These are phyloP conservation scores for Nothophytophthora sp. DNA, from an alignment of 352 stramenopile genomes.

Conservation along the genomic window DNA sequence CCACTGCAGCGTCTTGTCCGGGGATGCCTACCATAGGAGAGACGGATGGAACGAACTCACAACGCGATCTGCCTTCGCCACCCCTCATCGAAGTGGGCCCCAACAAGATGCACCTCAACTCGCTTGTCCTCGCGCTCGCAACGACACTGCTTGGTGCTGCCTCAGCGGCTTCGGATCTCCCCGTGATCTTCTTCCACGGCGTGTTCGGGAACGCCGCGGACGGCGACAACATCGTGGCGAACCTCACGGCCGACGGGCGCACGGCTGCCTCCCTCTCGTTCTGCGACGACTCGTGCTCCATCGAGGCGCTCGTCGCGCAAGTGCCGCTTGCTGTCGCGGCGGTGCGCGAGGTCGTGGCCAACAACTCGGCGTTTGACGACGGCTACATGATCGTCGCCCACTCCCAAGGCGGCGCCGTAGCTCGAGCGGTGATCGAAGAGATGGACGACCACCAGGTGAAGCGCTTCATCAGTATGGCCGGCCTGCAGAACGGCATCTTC, in stretches of 20 bases:
- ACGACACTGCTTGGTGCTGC: not conserved
- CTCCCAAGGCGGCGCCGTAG: slow-evolving; percentile 32
- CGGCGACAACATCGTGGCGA: slow-evolving; percentile 12
- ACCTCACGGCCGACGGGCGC: slow-evolving; percentile 16
- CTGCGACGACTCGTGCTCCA: slow-evolving; percentile 25
- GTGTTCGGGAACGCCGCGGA: slow-evolving; percentile 7
- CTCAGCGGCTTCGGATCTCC: slow-evolving; percentile 1
- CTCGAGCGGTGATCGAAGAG: slow-evolving; percentile 36
- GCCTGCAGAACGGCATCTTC: slow-evolving; percentile 38
- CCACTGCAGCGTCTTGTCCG: too few relatives aligned
- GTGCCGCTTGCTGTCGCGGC: slow-evolving; percentile 27
- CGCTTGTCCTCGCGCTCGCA: not conserved
- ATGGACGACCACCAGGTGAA: slow-evolving; percentile 45
- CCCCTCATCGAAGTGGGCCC: too few relatives aligned
- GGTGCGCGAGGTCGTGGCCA: slow-evolving; percentile 16
- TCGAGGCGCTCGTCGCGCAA: slow-evolving; percentile 15
- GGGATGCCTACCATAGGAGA: too few relatives aligned
- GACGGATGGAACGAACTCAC: too few relatives aligned
- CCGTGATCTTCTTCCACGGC: slow-evolving; percentile 44
- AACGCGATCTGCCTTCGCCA: too few relatives aligned
- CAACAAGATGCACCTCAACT: too few relatives aligned
- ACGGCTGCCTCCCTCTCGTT: slow-evolving; percentile 29
- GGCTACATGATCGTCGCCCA: slow-evolving; percentile 43
- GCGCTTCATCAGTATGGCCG: slow-evolving; percentile 32
- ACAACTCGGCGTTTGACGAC: slow-evolving; percentile 10